phyloP scores from a whole-genome alignment of 2,329 filamentous ascomycete species.

The Pyrenophora seminiperda region DNA sequence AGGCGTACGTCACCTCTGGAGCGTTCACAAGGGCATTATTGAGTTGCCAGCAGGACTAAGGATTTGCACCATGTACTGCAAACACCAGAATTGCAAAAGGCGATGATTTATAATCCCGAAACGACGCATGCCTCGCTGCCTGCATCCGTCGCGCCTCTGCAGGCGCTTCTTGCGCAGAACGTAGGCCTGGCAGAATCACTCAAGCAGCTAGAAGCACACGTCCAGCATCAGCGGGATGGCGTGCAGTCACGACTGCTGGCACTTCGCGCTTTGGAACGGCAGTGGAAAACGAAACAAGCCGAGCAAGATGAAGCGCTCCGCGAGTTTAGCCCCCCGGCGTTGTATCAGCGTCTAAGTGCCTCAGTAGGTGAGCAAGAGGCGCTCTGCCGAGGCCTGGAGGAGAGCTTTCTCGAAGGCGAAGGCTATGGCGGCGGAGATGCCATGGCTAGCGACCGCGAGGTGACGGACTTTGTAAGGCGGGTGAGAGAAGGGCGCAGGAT shows the following conservation, averaged over 20 bases:
- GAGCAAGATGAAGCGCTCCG: conserved; percentile 86
- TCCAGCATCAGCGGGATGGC: conserved; percentile 66
- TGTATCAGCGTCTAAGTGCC: conserved; percentile 81
- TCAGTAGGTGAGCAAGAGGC: conserved; percentile 81
- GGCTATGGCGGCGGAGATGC: conserved; percentile 48
- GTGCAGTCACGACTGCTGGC: conserved; percentile 82
- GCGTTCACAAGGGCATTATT: conserved; percentile 17
- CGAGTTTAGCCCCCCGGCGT: conserved; percentile 81
- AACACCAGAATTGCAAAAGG: conserved; percentile 68
- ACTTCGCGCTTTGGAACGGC: conserved; percentile 85
- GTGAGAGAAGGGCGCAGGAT: conserved; percentile 80
- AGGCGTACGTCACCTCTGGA: conserved; percentile 66
- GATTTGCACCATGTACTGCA: conserved; percentile 75
- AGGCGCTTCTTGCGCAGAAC: conserved; percentile 71
- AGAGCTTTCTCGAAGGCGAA: conserved; percentile 81
- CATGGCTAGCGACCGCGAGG: conserved; percentile 76
- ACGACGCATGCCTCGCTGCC: conserved; percentile 74
- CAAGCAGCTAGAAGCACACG: conserved; percentile 63
- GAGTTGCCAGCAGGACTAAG: conserved; percentile 64
- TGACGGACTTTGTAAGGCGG: conserved; percentile 79
- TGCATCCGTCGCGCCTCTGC: conserved; percentile 68
- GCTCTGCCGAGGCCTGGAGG: conserved; percentile 81
- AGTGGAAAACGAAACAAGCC: conserved; percentile 85
- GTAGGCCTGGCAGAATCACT: conserved; percentile 70
- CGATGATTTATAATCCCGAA: conserved; percentile 70